A percentile compares a stretch with the other conserved stretches of the same genome.
Conservation (phyloP, 352 stramenopile genomes). For the Porosira glacialis region DNA sequence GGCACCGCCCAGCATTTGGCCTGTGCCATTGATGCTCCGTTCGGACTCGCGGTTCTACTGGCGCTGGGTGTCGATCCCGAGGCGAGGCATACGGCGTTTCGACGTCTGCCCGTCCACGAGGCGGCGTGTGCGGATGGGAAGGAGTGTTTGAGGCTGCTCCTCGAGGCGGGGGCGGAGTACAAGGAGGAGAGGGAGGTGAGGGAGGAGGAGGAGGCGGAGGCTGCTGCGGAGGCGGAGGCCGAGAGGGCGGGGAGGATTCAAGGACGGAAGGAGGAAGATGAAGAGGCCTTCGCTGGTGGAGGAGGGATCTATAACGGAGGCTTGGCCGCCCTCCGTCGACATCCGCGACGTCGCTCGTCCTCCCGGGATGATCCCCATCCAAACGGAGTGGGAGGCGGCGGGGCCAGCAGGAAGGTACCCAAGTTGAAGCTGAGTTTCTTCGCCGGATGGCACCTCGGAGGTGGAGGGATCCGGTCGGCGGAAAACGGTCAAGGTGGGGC, state of each 20-base stretch:
- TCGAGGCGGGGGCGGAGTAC: slow-evolving; percentile 51
- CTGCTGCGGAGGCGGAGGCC: not conserved
- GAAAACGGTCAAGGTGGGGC: no score
- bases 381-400: slow-evolving; percentile 1
- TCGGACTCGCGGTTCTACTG: slow-evolving; percentile 70
- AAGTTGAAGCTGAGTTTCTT: slow-evolving; percentile 43
- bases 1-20: slow-evolving; percentile 74
- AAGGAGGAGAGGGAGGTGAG: slow-evolving; percentile 9
- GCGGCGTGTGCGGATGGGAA: slow-evolving; percentile 69
- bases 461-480: not conserved
- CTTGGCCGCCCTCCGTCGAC: no score
- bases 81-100: slow-evolving; percentile 72
- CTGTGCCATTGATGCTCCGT: slow-evolving; percentile 71
- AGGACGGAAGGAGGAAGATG: no score
- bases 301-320: no score
- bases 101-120: slow-evolving; percentile 71
- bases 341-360: no score
- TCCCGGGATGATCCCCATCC: slow-evolving; percentile 2
- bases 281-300: no score
- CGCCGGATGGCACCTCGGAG: slow-evolving; percentile 29
- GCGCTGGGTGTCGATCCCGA: slow-evolving; percentile 64
- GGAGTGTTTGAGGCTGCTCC: slow-evolving; percentile 67
- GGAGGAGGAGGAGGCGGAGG: slow-evolving; percentile 2
- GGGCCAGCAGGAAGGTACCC: slow-evolving; percentile 8
- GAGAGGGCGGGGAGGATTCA: not conserved